Evolutionary conservation across 805 yeast genomes (phyloP).

Genomic region (Yamadazyma kitorensis): DNA sequence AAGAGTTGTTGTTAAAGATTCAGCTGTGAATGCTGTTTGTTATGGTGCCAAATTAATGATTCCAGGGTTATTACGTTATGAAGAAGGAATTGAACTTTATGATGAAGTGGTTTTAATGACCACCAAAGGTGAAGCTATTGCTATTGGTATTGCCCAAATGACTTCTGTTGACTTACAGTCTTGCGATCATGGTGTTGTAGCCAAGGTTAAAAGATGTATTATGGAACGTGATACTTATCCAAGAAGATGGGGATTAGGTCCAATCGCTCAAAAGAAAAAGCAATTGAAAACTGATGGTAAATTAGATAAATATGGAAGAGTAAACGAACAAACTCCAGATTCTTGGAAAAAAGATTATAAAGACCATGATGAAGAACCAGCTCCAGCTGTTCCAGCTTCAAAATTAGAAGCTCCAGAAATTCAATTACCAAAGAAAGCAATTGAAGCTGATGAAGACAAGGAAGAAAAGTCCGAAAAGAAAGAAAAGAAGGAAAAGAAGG

Average conservation of each 20-base stretch:
- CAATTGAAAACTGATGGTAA: conserved; percentile 96
- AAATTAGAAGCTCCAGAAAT: conserved; percentile 47
- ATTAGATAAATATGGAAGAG: conserved; percentile 92
- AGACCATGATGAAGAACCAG: conserved; percentile 58
- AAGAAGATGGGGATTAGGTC: conserved; percentile 99
- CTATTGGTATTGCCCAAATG: conserved; percentile 98
- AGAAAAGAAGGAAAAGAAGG: conserved; percentile 41
- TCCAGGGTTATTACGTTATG: conserved; percentile 96
- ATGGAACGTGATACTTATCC: conserved; percentile 99
- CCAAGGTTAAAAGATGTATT: conserved; percentile 97
- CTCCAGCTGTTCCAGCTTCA: conserved; percentile 57
- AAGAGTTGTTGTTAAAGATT: conserved; percentile 89
- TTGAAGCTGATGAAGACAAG: conserved; percentile 41
- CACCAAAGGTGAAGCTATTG: conserved; percentile 99
- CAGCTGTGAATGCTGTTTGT: conserved; percentile 97
- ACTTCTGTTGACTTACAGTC: conserved; percentile 94
- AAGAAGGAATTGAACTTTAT: conserved; percentile 93
- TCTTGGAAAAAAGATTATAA: conserved; percentile 87
- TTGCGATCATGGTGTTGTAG: conserved; percentile 98
- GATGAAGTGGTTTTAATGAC: conserved; percentile 98
- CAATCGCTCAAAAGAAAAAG: conserved; percentile 97
- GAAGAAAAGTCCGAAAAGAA: conserved; percentile 22
- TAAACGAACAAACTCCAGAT: conserved; percentile 90
- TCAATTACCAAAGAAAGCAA: conserved; percentile 49
- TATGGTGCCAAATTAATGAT: conserved; percentile 99